Base-by-base conservation (phyloP, 371 early-diverging fungal species). In the Catenaria anguillulae region DNA sequence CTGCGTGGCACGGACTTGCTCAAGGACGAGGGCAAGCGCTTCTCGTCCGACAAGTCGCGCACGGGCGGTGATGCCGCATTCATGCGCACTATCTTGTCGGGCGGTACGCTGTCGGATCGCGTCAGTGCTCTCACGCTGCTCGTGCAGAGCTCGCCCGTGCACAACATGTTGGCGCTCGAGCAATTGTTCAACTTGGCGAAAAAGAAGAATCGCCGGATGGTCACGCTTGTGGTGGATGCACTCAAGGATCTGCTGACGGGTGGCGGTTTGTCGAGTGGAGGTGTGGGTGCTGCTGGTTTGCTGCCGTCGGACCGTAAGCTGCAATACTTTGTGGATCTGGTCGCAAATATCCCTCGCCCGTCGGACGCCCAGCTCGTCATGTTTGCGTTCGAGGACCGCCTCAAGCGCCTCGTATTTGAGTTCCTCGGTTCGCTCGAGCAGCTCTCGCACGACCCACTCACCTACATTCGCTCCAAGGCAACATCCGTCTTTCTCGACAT, bases 371-470 rank as follows among this genome's bases (percentile, higher is more conserved):
- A 92, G 70, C 74, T 91, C 65, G 71, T 92, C 4, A 55, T 87
- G 59, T 97, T 93, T 93, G 80, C 77, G 48, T 95, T 88, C 76
- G 97, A 97, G 76, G 94, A 95, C 74, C 77, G 79, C 64, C 71
- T 97, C 62, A 97, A 97, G 72, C 87, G 85, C 65, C 70, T 76
- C 8, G 93, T 88, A 73, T 92, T 87, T 69, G 88, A 92, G 40
- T 84, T 92, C 65, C 76, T 97, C 59, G 80, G 84, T 68, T 64
- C 83, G 34, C 72, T 95, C 64, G 94, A 70, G 71, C 77, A 83
- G 56, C 76, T 92, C 46, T 76, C 88, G 0, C 86, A 89, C 68
- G 97, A 97, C 70, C 82, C 89, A 12, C 71, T 95, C 29, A 74
- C 79, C 54, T 84, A 89, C 64, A 84, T 92, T 33, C 85, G 88